Conservation (phyloP, 2,329 filamentous ascomycete genomes). For the Ophiosphaerella narmari region DNA sequence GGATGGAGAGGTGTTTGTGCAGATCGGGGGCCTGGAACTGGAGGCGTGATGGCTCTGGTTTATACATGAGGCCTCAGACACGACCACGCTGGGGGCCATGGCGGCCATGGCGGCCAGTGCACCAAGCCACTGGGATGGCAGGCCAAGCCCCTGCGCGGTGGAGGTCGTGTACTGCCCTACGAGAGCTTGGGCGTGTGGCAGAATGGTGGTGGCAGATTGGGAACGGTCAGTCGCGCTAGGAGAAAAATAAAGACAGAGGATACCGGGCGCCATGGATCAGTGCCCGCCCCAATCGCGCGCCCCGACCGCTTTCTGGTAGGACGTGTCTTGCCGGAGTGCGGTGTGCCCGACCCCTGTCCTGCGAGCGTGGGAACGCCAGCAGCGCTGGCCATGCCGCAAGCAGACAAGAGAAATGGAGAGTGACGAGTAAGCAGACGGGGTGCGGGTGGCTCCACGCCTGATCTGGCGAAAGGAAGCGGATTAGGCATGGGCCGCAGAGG, state of each 20-base stretch:
- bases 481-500: conserved; percentile 22
- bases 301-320: conserved; percentile 40
- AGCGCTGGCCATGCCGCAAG: conserved; percentile 26
- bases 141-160: conserved; percentile 32
- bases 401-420: conserved; percentile 17
- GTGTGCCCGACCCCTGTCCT: conserved; percentile 38
- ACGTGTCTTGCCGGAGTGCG: conserved; percentile 37
- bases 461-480: conserved; percentile 39
- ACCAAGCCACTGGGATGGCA: conserved; percentile 35
- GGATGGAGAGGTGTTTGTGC: conserved; percentile 29
- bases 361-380: conserved; percentile 25
- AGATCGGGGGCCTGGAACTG: conserved; percentile 43
- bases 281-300: conserved; percentile 47
- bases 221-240: conserved; percentile 44
- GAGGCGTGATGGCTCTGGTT: conserved; percentile 42
- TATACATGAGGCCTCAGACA: conserved; percentile 41
- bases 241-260: conserved; percentile 41
- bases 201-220: conserved; percentile 35
- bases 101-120: conserved; percentile 32
- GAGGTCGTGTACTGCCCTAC: conserved; percentile 34
- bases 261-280: conserved; percentile 34
- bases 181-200: conserved; percentile 37
- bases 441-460: conserved; percentile 23
- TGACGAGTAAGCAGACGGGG: conserved; percentile 27
- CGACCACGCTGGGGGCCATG: conserved; percentile 35